Conservation (phyloP, 176 grass and related monocot genomes). For the Areca catechu region DNA sequence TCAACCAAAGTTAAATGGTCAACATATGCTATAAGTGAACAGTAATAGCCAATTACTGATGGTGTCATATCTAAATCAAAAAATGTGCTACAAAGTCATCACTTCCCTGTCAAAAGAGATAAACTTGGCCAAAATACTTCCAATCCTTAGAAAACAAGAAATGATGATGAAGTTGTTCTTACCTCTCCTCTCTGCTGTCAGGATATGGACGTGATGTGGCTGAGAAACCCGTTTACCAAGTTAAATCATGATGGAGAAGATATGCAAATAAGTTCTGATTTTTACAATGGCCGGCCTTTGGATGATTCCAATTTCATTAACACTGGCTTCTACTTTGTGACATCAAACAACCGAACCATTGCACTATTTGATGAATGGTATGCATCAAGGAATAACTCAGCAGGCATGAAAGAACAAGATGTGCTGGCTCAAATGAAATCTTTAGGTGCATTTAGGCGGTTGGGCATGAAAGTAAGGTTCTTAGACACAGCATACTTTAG, state of each 20-base stretch:
- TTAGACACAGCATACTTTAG: conserved; percentile 9
- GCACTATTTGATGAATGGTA: conserved; percentile 16
- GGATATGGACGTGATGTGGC: neutral
- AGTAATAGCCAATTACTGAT: too few relatives aligned
- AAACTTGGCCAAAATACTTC: neutral
- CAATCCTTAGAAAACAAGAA: too few relatives aligned
- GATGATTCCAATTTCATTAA: neutral
- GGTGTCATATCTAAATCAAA: too few relatives aligned
- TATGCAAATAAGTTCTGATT: neutral
- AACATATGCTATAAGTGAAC: too few relatives aligned
- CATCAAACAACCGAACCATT: neutral
- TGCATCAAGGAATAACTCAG: neutral
- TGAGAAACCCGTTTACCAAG: neutral
- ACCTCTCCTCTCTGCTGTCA: neutral
- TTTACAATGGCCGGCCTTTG: neutral
- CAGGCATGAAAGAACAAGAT: conserved; percentile 15
- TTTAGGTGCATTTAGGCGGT: neutral
- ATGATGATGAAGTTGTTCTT: neutral
- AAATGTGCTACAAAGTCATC: too few relatives aligned
- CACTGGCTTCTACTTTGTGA: conserved; percentile 11
- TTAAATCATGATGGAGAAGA: neutral
- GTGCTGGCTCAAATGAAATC: neutral
- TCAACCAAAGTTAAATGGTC: too few relatives aligned
- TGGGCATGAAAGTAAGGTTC: conserved; percentile 3
- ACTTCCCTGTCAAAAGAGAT: neutral